Evolutionary conservation across 805 yeast genomes (phyloP).

Genomic region (Hanseniaspora jakobsenii): DNA sequence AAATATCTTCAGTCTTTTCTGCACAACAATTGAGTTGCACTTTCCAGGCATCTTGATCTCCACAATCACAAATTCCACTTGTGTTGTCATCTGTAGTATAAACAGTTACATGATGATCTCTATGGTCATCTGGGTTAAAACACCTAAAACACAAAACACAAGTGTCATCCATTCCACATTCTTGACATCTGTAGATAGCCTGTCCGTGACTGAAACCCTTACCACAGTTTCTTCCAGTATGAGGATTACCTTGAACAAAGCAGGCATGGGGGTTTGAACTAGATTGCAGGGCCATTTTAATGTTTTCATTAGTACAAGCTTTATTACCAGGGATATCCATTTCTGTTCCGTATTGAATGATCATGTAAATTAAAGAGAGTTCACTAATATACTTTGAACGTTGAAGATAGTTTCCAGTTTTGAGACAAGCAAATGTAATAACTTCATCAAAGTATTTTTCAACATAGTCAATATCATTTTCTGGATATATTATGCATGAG

Average conservation of each 20-base stretch:
- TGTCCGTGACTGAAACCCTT: constrained; percentile 48
- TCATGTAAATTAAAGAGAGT: not conserved
- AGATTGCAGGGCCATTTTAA: not conserved
- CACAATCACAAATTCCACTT: constrained; percentile 63
- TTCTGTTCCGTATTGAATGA: not conserved
- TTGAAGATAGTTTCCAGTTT: not conserved
- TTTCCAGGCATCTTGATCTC: constrained; percentile 56
- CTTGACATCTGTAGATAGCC: constrained; percentile 58
- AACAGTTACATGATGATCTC: constrained; percentile 49
- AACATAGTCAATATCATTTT: not conserved
- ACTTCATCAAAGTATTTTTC: not conserved
- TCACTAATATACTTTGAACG: not conserved
- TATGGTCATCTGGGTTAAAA: constrained; percentile 57
- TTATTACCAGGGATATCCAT: not conserved
- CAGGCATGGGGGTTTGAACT: not conserved
- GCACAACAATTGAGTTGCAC: constrained; percentile 39
- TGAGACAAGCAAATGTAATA: not conserved
- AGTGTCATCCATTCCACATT: constrained; percentile 67
- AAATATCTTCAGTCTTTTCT: constrained; percentile 16
- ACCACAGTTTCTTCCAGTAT: constrained; percentile 58
- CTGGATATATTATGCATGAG: not conserved
- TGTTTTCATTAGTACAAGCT: not conserved
- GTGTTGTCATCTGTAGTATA: constrained; percentile 37
- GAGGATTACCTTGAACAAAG: constrained; percentile 21
- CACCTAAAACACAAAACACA: constrained; percentile 68